These are phyloP conservation scores for Microbotryomycetes sp. DNA, from an alignment of 1,284 basidiomycete genomes.

Conservation along the genomic window DNA sequence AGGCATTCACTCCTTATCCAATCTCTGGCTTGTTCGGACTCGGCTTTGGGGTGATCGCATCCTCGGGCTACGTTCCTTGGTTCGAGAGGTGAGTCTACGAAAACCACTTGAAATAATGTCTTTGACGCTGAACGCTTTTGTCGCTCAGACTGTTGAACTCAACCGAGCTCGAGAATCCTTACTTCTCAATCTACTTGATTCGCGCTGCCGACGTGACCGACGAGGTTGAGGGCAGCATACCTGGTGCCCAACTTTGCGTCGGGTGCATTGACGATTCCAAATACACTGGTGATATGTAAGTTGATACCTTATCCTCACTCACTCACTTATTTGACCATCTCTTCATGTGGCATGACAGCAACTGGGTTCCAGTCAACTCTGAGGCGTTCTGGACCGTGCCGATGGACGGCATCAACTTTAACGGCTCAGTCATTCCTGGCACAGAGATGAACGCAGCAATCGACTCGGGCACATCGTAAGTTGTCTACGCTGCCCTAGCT, in stretches of 20 bases:
- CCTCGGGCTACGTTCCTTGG: not conserved
- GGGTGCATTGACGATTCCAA: slow-evolving; percentile 3
- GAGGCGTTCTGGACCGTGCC: slow-evolving; percentile 12
- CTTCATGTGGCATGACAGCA: not conserved
- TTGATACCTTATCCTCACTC: not conserved
- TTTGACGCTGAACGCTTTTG: not conserved
- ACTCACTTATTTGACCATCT: not conserved
- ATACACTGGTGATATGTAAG: not conserved
- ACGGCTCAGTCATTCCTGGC: not conserved
- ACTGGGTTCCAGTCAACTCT: slow-evolving; percentile 6
- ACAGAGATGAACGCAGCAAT: not conserved
- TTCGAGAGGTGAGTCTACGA: slow-evolving; percentile 1
- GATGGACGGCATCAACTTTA: slow-evolving; percentile 7
- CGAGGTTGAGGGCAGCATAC: not conserved
- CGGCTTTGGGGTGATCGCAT: slow-evolving; percentile 11
- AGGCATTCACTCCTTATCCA: slow-evolving; percentile 16
- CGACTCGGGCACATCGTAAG: slow-evolving; percentile 9
- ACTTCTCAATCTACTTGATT: not conserved
- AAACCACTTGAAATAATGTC: no score
- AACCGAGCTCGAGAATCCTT: not conserved
- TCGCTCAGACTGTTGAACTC: not conserved
- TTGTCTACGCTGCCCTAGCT: no score
- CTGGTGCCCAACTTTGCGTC: slow-evolving; percentile 1
- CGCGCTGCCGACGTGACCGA: not conserved
- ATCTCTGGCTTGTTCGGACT: slow-evolving; percentile 17